Evolutionary conservation across 805 yeast species (phyloP), one percentile per base, ranked within the genome.

Genomic region (Ogataea neopini): DNA sequence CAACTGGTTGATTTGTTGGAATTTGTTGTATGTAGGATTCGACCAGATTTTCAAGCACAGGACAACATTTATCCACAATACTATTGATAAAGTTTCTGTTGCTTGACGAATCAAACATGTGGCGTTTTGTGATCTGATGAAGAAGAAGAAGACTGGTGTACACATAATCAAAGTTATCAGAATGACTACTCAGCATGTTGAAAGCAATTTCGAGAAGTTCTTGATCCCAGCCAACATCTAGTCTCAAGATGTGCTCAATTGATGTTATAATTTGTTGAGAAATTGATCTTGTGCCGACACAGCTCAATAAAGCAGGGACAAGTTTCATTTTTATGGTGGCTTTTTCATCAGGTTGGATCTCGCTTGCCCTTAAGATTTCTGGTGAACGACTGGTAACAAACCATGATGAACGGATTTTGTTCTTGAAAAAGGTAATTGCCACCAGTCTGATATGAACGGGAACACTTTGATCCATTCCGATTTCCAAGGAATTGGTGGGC

Each of bases 341-440:
- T 58, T 84, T 85, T 58, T 89, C 96, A 45, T 77, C 72, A 10
- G 57, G 62, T 13, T 53, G 57, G 38, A 76, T 57, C 4, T 62
- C 64, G n/a, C 59, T 60, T 3, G 40, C 44, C 10, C 40, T 35
- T 14, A 61, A 42, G 1, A 49, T 45, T 15, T 60, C 52, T 3
- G 61, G 58, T 13, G 63, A 53, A 8, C 53, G 53, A 10, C 64
- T 53, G 40, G 52, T 60, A 19, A 67, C 65, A 29, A 58, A 57
- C 97, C 97, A 91, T 43, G 78, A 74, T 30, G 79, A 74, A 13
- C 74, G 70, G 18, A 89, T 74, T 47, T 82, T 75, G 65, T 92
- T 91, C 64, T 92, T 92, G 65, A 89, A 80, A 65, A 81, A 88
- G 4, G 92, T 83, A 0, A 94, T 90, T 2, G 95, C 85, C 10